Conservation (phyloP, 768 basidiomycete genomes). For the Tylopilus cervinicoccineus region DNA sequence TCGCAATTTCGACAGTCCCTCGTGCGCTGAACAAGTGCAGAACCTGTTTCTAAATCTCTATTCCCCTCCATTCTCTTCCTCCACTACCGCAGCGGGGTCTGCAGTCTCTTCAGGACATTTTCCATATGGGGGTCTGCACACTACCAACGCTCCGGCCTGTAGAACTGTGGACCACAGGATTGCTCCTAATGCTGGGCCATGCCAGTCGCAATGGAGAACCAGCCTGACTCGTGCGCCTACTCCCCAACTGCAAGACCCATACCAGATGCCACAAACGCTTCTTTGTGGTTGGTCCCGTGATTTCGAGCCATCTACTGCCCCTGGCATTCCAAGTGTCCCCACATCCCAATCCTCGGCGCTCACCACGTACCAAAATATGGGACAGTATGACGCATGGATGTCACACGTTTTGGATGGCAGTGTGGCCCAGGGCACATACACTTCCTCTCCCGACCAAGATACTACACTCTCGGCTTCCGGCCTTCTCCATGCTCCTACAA, state of each 20-base stretch:
- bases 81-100: background rate
- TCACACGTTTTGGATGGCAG: background rate
- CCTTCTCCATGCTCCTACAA: background rate
- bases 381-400: background rate
- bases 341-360: background rate
- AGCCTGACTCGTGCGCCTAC: background rate
- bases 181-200: background rate
- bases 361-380: background rate
- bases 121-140: background rate
- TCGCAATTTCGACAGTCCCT: background rate
- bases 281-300: background rate
- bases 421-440: background rate
- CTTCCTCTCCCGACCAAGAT: background rate
- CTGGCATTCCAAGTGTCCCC: background rate
- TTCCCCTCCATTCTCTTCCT: background rate
- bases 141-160: background rate
- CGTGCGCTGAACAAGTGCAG: background rate
- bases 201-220: background rate
- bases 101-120: background rate
- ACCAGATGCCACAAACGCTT: background rate
- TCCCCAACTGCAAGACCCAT: background rate
- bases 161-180: background rate
- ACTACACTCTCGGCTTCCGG: background rate
- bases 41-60: background rate
- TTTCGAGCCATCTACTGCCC: background rate